Percentiles rank a stretch among this genome's conserved stretches.
phyloP scores from a whole-genome alignment of 192 early-diverging fungal species.

The Backusella macrospora region DNA sequence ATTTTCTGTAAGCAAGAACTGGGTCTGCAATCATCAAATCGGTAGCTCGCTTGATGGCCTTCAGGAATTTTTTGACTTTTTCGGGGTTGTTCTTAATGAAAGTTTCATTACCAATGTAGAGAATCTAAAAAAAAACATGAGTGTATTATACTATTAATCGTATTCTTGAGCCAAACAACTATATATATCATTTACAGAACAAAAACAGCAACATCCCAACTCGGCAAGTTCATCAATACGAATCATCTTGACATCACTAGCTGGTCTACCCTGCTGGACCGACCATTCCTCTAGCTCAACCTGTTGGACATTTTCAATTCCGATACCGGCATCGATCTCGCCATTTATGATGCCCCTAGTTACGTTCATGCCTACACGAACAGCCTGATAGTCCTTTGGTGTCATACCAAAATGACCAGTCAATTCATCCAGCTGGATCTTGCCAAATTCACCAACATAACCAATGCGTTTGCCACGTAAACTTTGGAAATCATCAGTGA shows the following conservation, averaged over 20 bases:
- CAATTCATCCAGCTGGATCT: slow-evolving; percentile 64
- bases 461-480: slow-evolving; percentile 62
- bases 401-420: slow-evolving; percentile 59
- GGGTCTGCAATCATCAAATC: slow-evolving; percentile 59
- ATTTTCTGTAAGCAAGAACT: slow-evolving; percentile 50
- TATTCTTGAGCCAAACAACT: background rate
- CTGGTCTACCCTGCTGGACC: slow-evolving; percentile 46
- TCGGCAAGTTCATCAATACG: slow-evolving; percentile 69
- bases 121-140: slow-evolving; percentile 38
- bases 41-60: slow-evolving; percentile 51
- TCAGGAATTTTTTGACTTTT: slow-evolving; percentile 59
- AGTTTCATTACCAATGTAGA: slow-evolving; percentile 65
- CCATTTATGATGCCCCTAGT: slow-evolving; percentile 59
- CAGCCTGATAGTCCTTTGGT: slow-evolving; percentile 54
- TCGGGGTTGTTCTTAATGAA: slow-evolving; percentile 60
- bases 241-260: slow-evolving; percentile 60
- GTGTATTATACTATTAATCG: background rate
- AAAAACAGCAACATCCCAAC: slow-evolving; percentile 67
- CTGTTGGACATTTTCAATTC: slow-evolving; percentile 67
- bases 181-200: slow-evolving; percentile 43
- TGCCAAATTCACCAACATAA: slow-evolving; percentile 69
- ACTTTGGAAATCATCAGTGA: slow-evolving; percentile 58
- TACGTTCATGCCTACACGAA: slow-evolving; percentile 73
- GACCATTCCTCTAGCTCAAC: slow-evolving; percentile 65
- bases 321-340: slow-evolving; percentile 66